Evolutionary conservation across 345 rosid genomes (phyloP), one percentile per base, ranked within the genome.

Genomic region (Lumnitzera racemosa): DNA sequence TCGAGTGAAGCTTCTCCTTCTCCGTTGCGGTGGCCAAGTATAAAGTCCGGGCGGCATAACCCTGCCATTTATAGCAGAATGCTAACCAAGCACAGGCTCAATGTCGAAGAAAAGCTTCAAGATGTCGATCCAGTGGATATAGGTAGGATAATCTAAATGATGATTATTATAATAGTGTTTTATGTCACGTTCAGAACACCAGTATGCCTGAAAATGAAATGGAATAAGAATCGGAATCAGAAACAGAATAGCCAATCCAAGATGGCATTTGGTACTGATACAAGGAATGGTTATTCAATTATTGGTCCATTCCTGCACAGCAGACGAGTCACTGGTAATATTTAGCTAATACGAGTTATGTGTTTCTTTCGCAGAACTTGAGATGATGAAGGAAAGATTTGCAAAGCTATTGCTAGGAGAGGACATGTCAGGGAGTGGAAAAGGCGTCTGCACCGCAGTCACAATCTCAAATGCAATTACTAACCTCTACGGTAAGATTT

Each of bases 371-470:
- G 31, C 73, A 88, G 98, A 81, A 68, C 75, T 88, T 57, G 95
- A 88, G 57, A 61, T 74, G 71, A 89, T 89, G 96, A 87, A 75
- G 76, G 98, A 92, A 70, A 87, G 90, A 77, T 87, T 87, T 53
- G 77, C 97, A 29, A 92, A 87, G 79, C 89, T 92, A 66, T 69
- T 92, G 73, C 85, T 89, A 5, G 98, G 98, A 27, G 96, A 92
- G 78, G 98, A 92, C 74, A 92, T 92, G 98, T 92, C 98, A 23
- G 97, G 97, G 55, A 68, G 88, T 61, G 97, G 98, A 15, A 85
- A 89, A 81, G 97, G 97, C 60, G 97, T 87, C 57, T 89, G 91
- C 71, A 84, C 98, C 5, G 94, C 96, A 4, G 74, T 82, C 6
- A 78, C 98, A 23, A 87, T 92, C 78, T 92, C 96, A 20, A 92